Conservation (phyloP, 768 basidiomycete genomes). For the Paxillus rubicundulus region DNA sequence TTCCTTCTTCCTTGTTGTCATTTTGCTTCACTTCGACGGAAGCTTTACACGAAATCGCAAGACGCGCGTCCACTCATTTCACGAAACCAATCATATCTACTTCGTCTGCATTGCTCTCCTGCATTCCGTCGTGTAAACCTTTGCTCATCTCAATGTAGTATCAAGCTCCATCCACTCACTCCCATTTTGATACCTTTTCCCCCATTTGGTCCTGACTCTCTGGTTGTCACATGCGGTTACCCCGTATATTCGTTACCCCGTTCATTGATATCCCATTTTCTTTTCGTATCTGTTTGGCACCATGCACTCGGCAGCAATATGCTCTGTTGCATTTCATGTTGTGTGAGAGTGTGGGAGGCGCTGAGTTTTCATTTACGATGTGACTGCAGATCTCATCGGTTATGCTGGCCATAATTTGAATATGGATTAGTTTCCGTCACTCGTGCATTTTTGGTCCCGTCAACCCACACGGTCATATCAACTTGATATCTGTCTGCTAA, state of each 20-base stretch:
- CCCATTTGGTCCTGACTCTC: constrained; percentile 11
- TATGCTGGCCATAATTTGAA: neutral
- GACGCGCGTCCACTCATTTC: constrained; percentile 33
- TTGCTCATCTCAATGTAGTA: constrained; percentile 37
- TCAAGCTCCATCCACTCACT: constrained; percentile 31
- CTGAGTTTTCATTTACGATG: constrained; percentile 21
- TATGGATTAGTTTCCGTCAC: neutral
- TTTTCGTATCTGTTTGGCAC: constrained; percentile 17
- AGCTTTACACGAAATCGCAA: constrained; percentile 36
- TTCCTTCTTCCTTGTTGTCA: constrained; percentile 27
- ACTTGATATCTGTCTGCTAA: no score
- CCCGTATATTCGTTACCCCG: constrained; percentile 37
- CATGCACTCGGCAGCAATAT: constrained; percentile 11
- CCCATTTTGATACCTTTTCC: constrained; percentile 35
- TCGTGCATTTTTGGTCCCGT: neutral
- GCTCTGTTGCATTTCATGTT: constrained; percentile 10
- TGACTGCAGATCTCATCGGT: neutral
- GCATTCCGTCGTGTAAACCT: constrained; percentile 38
- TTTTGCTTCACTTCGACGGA: constrained; percentile 25
- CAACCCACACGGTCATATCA: neutral
- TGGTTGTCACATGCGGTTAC: constrained; percentile 36
- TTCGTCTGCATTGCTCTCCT: constrained; percentile 38
- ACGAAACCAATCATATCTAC: constrained; percentile 34
- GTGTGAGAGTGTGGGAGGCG: constrained; percentile 11
- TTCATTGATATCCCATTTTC: constrained; percentile 32